Conservation (phyloP, 768 basidiomycete species). For the Amanita brunnescens region DNA sequence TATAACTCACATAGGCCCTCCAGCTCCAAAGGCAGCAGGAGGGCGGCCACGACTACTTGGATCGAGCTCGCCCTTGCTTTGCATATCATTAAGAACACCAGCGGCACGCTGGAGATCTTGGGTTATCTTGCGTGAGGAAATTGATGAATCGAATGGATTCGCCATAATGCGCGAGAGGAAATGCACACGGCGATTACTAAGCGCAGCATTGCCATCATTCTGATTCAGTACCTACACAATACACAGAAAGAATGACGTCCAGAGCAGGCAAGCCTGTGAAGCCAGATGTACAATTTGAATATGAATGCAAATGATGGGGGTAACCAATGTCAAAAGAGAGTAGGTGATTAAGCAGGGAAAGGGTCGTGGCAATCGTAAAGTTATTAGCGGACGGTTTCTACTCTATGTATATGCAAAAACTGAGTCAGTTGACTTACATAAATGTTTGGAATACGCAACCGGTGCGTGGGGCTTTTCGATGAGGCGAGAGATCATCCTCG, state of each 20-base stretch:
- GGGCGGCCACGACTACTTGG: constrained; percentile 36
- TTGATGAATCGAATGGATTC: constrained; percentile 16
- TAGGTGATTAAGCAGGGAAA: constrained; percentile 6
- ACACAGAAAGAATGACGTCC: constrained; percentile 14
- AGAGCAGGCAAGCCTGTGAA: constrained; percentile 3
- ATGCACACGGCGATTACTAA: constrained; percentile 1
- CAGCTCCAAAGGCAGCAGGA: constrained; percentile 62
- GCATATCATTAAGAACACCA: constrained; percentile 45
- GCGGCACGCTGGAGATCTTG: constrained; percentile 43
- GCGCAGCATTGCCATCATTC: constrained; percentile 1
- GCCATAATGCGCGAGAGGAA: not conserved
- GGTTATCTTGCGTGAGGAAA: constrained; percentile 25
- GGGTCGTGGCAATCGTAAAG: constrained; percentile 3
- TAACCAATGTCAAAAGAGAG: constrained; percentile 4
- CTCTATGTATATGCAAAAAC: constrained; percentile 11
- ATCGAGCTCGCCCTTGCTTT: constrained; percentile 24
- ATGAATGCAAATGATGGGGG: constrained; percentile 17
- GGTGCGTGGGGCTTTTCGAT: constrained; percentile 18
- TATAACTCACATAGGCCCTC: constrained; percentile 57
- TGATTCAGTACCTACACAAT: constrained; percentile 21
- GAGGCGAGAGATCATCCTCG: constrained; percentile 35
- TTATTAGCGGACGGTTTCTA: constrained; percentile 5
- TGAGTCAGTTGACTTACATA: constrained; percentile 3
- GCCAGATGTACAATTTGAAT: constrained; percentile 16
- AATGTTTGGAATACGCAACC: constrained; percentile 20